Conservation (phyloP, 306 rosid genomes). For the Mucuna pruriens region DNA sequence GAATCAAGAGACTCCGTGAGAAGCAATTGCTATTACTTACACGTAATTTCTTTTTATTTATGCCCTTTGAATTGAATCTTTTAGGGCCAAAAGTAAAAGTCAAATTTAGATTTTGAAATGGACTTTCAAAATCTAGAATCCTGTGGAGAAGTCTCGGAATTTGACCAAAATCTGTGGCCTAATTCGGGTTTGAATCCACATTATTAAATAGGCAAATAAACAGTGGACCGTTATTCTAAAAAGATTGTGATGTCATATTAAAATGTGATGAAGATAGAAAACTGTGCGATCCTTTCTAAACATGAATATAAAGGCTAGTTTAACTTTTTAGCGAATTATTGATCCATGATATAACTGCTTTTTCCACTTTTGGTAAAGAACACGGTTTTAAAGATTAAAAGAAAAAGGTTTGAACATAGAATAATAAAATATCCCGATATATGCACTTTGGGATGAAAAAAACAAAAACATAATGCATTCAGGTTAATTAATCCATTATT, state of each 20-base stretch:
- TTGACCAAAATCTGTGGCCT: conserved; percentile 42
- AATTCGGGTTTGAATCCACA: conserved; percentile 5
- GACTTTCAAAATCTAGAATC: conserved; percentile 4
- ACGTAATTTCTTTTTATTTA: conserved; percentile 15
- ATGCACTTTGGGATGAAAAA: conserved; percentile 7
- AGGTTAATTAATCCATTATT: background rate
- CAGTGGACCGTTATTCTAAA: background rate
- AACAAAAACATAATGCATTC: background rate
- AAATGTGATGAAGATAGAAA: background rate
- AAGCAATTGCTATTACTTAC: conserved; percentile 8
- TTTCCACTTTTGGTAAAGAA: conserved; percentile 28
- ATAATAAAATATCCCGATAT: background rate
- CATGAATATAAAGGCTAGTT: conserved; percentile 26
- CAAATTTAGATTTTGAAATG: conserved; percentile 40
- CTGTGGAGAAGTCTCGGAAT: conserved; percentile 17
- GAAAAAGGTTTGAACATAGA: conserved; percentile 13
- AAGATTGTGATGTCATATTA: background rate
- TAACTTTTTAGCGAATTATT: conserved; percentile 42
- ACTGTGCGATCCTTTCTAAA: conserved; percentile 41
- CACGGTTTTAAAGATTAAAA: background rate
- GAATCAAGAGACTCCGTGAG: background rate
- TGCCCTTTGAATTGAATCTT: background rate
- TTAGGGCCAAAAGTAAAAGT: conserved; percentile 27
- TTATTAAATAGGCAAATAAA: background rate
- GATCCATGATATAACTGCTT: conserved; percentile 24